Conservation (phyloP, 2,329 filamentous ascomycete genomes). For the Colletotrichum plurivorum region DNA sequence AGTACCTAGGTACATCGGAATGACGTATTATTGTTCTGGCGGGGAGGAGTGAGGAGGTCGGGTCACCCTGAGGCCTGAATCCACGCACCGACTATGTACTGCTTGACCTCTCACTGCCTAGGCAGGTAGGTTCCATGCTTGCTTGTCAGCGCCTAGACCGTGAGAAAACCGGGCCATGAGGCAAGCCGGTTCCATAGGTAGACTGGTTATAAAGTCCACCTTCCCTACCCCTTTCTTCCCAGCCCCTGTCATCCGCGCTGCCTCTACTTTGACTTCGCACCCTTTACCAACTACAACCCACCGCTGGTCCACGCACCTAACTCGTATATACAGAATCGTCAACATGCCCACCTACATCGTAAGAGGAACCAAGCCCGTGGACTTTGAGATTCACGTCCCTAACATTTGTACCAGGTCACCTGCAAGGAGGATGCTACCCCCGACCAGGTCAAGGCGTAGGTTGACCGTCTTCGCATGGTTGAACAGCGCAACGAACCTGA, state of each 20-base stretch:
- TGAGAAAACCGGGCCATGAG: no score
- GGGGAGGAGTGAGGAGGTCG: no score
- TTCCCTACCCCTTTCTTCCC: constrained; percentile 4
- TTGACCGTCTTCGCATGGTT: constrained; percentile 27
- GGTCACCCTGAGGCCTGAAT: no score
- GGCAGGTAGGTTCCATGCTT: no score
- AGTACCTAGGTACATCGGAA: no score
- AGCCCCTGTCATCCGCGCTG: background rate
- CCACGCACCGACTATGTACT: no score
- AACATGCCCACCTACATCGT: constrained; percentile 73
- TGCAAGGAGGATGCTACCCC: constrained; percentile 78
- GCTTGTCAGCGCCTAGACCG: background rate
- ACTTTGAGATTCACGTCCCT: constrained; percentile 18
- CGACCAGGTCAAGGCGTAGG: constrained; percentile 78
- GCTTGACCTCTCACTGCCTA: no score
- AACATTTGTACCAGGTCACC: constrained; percentile 73
- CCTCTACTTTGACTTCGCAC: background rate
- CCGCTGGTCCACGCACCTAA: background rate
- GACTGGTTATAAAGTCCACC: constrained; percentile 34
- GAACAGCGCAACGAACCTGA: background rate
- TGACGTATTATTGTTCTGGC: no score
- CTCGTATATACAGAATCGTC: constrained; percentile 29
- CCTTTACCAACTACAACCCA: constrained; percentile 3
- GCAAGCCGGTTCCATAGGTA: constrained; percentile 6
- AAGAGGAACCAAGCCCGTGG: constrained; percentile 41